Percentiles rank a stretch among this genome's conserved stretches.
These are phyloP conservation scores for Amaranthus hypochondriacus DNA, from an alignment of 148 eudicot species.

Conservation along the genomic window DNA sequence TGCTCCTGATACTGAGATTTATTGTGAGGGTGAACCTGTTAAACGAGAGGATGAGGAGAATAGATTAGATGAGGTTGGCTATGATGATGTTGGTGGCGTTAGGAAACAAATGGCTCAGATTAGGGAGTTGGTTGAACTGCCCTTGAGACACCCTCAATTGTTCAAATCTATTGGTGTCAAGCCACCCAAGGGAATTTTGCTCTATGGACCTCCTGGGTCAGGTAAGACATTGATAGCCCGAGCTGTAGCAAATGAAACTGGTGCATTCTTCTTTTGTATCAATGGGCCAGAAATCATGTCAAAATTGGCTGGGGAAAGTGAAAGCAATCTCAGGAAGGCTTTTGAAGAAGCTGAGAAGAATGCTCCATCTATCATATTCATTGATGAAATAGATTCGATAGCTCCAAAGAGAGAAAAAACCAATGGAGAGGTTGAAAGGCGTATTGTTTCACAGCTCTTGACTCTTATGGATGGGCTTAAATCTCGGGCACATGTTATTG, in stretches of 20 bases:
- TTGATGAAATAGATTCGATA: slow-evolving; percentile 44
- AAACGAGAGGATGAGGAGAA: slow-evolving; percentile 43
- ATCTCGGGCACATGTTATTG: slow-evolving; percentile 41
- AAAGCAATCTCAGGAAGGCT: slow-evolving; percentile 45
- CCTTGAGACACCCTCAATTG: slow-evolving; percentile 41
- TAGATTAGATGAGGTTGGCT: slow-evolving; percentile 41
- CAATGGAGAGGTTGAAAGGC: slow-evolving; percentile 42
- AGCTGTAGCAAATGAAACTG: slow-evolving; percentile 43
- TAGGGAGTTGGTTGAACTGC: slow-evolving; percentile 40
- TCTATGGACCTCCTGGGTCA: slow-evolving; percentile 45
- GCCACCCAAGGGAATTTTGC: slow-evolving; percentile 43
- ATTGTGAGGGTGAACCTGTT: slow-evolving; percentile 46
- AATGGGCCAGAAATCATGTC: slow-evolving; percentile 47
- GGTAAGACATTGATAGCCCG: slow-evolving; percentile 43
- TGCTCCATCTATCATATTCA: slow-evolving; percentile 27
- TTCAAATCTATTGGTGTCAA: slow-evolving; percentile 43
- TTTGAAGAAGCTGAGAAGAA: slow-evolving; percentile 48
- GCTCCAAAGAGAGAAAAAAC: slow-evolving; percentile 50
- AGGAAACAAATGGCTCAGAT: slow-evolving; percentile 50
- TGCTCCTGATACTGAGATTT: slow-evolving; percentile 41
- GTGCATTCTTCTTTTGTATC: slow-evolving; percentile 42
- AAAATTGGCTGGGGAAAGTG: slow-evolving; percentile 49
- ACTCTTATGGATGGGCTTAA: slow-evolving; percentile 47
- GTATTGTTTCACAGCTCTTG: slow-evolving; percentile 28
- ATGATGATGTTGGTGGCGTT: slow-evolving; percentile 49